Evolutionary conservation across 2,329 filamentous ascomycete genomes (phyloP).

Genomic region (Xylariaceae sp.): DNA sequence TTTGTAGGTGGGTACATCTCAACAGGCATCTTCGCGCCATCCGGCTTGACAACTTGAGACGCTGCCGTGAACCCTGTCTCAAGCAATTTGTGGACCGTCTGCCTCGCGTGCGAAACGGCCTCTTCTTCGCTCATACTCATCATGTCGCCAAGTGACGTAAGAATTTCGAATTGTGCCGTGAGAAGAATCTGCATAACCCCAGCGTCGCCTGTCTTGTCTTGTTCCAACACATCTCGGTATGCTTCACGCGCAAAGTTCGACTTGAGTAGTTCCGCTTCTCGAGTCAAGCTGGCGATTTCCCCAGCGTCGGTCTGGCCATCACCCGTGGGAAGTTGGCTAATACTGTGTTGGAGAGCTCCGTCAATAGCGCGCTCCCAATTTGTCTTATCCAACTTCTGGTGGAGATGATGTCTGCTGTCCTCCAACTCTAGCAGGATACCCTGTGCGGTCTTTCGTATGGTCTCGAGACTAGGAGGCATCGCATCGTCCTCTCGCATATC

Average conservation of each 20-base stretch:
- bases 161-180: constrained; percentile 87
- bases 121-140: constrained; percentile 80
- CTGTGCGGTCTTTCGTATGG: constrained; percentile 83
- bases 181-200: constrained; percentile 79
- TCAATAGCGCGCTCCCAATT: constrained; percentile 89
- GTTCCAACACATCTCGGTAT: constrained; percentile 72
- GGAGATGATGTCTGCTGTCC: constrained; percentile 83
- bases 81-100: constrained; percentile 73
- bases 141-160: constrained; percentile 78
- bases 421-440: constrained; percentile 89
- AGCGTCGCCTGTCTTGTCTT: constrained; percentile 78
- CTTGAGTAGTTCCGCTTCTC: constrained; percentile 85
- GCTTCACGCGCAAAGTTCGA: constrained; percentile 78
- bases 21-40: constrained; percentile 61
- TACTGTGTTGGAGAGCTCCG: constrained; percentile 80
- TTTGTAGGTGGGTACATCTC: constrained; percentile 70
- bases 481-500: constrained; percentile 65
- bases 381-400: constrained; percentile 74
- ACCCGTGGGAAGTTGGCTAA: constrained; percentile 73
- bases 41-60: constrained; percentile 86
- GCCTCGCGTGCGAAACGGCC: constrained; percentile 75
- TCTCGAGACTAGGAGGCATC: constrained; percentile 65
- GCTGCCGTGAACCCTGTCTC: constrained; percentile 71
- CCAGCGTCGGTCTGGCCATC: constrained; percentile 61
- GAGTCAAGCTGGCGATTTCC: constrained; percentile 69